Evolutionary conservation across 805 yeast species (phyloP).

Genomic region (Metschnikowia matae): DNA sequence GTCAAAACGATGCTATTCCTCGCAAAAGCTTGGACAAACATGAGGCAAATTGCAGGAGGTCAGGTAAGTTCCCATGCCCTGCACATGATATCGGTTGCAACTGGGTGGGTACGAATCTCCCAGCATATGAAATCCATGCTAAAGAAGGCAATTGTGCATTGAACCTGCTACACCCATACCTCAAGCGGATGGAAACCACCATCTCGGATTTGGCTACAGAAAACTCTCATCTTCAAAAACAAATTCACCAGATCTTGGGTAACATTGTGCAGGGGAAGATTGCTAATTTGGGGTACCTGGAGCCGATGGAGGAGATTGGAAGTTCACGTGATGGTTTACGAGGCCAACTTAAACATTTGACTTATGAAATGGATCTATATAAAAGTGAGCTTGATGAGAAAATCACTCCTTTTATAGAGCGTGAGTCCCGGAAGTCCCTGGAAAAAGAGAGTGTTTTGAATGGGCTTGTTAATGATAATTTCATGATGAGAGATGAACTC

Average conservation of each 20-base stretch:
- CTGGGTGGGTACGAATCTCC: constrained; percentile 40
- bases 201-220: constrained; percentile 29
- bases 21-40: constrained; percentile 36
- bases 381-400: constrained; percentile 40
- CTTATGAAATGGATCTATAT: constrained; percentile 42
- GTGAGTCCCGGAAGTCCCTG: constrained; percentile 18
- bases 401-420: constrained; percentile 30
- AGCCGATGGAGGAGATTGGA: constrained; percentile 45
- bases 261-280: constrained; percentile 47
- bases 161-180: constrained; percentile 26
- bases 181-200: constrained; percentile 21
- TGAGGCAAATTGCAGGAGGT: constrained; percentile 38
- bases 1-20: constrained; percentile 41
- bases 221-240: constrained; percentile 38
- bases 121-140: constrained; percentile 35
- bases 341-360: constrained; percentile 29
- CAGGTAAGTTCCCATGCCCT: constrained; percentile 43
- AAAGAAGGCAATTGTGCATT: constrained; percentile 30
- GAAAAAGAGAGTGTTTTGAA: constrained; percentile 27
- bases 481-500: constrained; percentile 44
- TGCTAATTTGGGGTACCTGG: constrained; percentile 46
- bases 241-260: constrained; percentile 43
- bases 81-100: constrained; percentile 47
- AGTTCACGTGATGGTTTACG: constrained; percentile 16
- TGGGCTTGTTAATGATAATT: constrained; percentile 33